These are phyloP conservation scores for Spongospora subterranea DNA, from an alignment of 208 protist species.

Conservation along the genomic window DNA sequence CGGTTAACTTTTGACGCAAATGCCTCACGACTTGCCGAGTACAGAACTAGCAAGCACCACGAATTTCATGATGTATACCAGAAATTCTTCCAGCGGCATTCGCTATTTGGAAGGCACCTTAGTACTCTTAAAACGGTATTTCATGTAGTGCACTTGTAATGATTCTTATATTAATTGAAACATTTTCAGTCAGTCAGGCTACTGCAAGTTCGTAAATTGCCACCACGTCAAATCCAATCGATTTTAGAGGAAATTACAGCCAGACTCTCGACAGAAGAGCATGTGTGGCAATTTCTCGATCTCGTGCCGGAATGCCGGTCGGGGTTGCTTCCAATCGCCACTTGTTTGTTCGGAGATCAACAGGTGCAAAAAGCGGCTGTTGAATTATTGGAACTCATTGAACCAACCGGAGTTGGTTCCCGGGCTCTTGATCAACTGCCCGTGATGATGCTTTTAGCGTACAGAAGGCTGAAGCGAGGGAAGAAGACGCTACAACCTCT, in stretches of 20 bases:
- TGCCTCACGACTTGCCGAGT: not conserved
- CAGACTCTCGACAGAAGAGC: conserved; percentile 13
- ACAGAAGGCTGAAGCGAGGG: conserved; percentile 34
- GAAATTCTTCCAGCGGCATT: not conserved
- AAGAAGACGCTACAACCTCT: no score
- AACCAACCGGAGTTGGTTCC: not conserved
- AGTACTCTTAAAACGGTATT: not conserved
- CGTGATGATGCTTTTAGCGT: conserved; percentile 21
- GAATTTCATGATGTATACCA: not conserved
- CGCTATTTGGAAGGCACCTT: conserved; percentile 33
- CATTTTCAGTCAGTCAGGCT: not conserved
- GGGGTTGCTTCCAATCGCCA: conserved; percentile 19
- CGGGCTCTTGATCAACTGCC: conserved; percentile 21
- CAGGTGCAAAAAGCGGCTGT: not conserved
- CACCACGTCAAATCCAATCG: not conserved
- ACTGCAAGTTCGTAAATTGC: conserved; percentile 13
- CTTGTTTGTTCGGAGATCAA: not conserved
- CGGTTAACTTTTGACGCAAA: conserved; percentile 8
- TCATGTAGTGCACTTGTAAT: not conserved
- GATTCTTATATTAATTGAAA: not conserved
- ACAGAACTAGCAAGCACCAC: not conserved
- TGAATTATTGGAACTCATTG: not conserved
- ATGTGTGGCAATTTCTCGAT: conserved; percentile 38
- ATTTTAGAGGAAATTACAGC: conserved; percentile 44
- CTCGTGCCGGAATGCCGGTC: conserved; percentile 30